A percentile compares a stretch with the other conserved stretches of the same genome.
Conservation (phyloP, 768 basidiomycete genomes). For the Leccinum subgranulosum region DNA sequence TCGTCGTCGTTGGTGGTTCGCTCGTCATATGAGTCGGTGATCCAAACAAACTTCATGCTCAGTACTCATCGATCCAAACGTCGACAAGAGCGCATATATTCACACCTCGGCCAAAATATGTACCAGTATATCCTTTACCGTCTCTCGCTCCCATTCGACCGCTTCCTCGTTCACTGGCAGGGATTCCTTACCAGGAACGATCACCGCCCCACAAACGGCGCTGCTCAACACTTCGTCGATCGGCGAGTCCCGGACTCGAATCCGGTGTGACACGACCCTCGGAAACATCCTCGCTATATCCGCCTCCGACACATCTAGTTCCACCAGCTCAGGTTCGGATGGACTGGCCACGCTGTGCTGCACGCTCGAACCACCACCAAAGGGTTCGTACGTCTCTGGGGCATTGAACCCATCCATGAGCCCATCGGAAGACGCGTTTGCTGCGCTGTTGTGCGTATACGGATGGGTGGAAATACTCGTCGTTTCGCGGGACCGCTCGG, state of each 20-base stretch:
- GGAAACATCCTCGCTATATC: constrained; percentile 75
- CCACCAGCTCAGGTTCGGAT: constrained; percentile 21
- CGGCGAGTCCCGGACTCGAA: constrained; percentile 67
- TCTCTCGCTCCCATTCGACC: constrained; percentile 40
- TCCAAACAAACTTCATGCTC: constrained; percentile 2
- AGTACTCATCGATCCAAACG: background rate
- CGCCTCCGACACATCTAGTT: constrained; percentile 66
- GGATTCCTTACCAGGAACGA: constrained; percentile 14
- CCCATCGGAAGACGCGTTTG: constrained; percentile 22
- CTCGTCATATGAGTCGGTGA: constrained; percentile 32
- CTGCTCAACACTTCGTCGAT: constrained; percentile 69
- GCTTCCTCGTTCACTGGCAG: constrained; percentile 16
- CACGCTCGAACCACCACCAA: constrained; percentile 1
- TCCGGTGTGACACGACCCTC: constrained; percentile 69
- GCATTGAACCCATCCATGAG: constrained; percentile 18
- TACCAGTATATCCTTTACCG: constrained; percentile 67
- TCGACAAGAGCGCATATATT: background rate
- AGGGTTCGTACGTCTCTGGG: constrained; percentile 8
- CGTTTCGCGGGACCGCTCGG: constrained; percentile 20
- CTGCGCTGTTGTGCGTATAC: constrained; percentile 14
- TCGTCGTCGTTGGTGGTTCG: constrained; percentile 39
- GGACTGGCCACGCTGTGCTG: constrained; percentile 5
- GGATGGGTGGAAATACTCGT: constrained; percentile 18
- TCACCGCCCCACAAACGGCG: constrained; percentile 53
- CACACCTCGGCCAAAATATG: constrained; percentile 52